Base-by-base conservation (phyloP, 129 eudicot genomes). In the Flaveria ramosissima region DNA sequence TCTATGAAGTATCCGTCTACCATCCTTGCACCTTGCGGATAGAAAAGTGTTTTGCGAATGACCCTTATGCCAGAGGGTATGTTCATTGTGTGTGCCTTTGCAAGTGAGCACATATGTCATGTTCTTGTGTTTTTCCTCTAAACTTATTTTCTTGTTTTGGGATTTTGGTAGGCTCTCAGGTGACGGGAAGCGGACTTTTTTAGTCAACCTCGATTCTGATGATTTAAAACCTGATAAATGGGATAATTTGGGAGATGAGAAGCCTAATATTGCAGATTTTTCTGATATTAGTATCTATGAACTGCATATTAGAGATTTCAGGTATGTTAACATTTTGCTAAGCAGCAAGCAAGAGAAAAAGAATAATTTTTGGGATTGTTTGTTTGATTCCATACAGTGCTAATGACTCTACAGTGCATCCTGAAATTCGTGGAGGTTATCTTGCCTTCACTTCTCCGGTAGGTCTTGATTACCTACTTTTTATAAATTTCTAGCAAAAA, bases 51-150 rank as follows among this genome's bases (percentile, higher is more conserved):
- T 79, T 84, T 70, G 96, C 88, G n/a, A 91, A 89, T 81, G 99
- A 94, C 82, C 99, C 99, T 72, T 94, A 94, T 84, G 99, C 99
- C 19, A 86, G 96, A 86, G 99, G 99, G 99, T 94, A 91, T 61
- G 83, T 66, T 48, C 45, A 27, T 11, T 16, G 64, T 36, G 53
- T 68, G 60, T 32, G 72, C n/a, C n/a, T 72, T 77, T 69, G 39
- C 70, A 56, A 56, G 62, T 56, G 14, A 12, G 13, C 62, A 51
- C 11, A 9, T 74, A 16, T 45, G 63, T 52, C 42, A 26, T 50
- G 26, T 69, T 75, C 74, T 56, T 71, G 50, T 66, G 45, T 74
- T 56, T 48, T 76, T 27, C 30, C 50, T 45, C 6, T 7, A 11
- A 39, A 19, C 15, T 17, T 77, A 13, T 66, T 47, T 7, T 78